These are phyloP conservation scores for Cryptococcus sp. DNA, from an alignment of 1,284 basidiomycete species.

Conservation along the genomic window DNA sequence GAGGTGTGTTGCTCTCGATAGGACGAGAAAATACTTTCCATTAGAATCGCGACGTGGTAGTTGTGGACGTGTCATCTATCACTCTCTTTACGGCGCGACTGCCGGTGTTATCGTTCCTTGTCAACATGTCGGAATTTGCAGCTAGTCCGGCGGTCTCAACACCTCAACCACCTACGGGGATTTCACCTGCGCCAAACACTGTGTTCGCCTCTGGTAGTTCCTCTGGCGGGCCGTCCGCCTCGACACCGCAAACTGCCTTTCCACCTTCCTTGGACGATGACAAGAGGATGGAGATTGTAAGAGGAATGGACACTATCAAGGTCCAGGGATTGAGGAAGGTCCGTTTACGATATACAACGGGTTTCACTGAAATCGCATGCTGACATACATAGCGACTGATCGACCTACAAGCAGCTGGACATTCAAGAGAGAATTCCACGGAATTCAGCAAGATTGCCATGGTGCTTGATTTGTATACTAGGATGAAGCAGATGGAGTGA, in stretches of 20 bases:
- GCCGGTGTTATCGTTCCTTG: background rate
- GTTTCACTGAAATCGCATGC: background rate
- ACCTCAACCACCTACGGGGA: background rate
- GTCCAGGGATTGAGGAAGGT: constrained; percentile 30
- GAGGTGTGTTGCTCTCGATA: too few relatives aligned
- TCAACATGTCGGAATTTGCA: background rate
- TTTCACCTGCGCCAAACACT: background rate
- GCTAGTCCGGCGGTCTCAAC: background rate
- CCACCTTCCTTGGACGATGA: constrained; percentile 17
- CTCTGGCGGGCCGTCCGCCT: background rate
- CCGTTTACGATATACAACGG: constrained; percentile 1
- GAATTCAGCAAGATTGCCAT: constrained; percentile 32
- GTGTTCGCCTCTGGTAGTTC: background rate
- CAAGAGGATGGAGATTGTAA: constrained; percentile 34
- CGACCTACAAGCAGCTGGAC: constrained; percentile 36
- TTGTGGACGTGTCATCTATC: too few relatives aligned
- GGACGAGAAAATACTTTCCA: too few relatives aligned
- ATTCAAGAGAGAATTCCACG: constrained; percentile 34
- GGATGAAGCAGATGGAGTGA: constrained; percentile 30
- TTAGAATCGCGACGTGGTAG: too few relatives aligned
- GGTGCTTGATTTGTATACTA: constrained; percentile 34
- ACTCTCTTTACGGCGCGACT: too few relatives aligned
- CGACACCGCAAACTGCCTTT: background rate
- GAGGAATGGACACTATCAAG: constrained; percentile 30
- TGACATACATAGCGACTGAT: constrained; percentile 23